Evolutionary conservation across 2,329 filamentous ascomycete species (phyloP), one percentile per base, ranked within the genome.

Genomic region (Phaeosphaeria sp.): DNA sequence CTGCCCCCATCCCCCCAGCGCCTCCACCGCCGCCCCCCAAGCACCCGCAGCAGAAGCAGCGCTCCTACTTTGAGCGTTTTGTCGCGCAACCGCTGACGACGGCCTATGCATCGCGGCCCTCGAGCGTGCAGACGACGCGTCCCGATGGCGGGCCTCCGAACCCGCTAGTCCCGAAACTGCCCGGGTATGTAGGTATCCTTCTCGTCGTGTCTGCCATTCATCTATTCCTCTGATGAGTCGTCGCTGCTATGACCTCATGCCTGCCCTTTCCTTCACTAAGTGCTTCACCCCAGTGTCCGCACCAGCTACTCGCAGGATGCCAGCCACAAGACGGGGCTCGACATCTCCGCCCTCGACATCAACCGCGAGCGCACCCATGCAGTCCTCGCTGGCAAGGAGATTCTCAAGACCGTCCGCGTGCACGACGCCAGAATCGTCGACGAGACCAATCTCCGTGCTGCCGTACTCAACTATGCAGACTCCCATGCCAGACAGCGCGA

Each of bases 321-420:
- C 56, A 84, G 82, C 67, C 85, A 89, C 74, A 84, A 83, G 66
- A 89, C 87, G n/a, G 86, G 86, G 46, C 82, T 89, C 52, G 83
- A 86, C 60, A 88, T 89, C 67, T 78, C 84, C 44, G 84, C 87
- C 39, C 78, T 89, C 52, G 86, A 89, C 72, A 85, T 88, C 74
- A 89, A 88, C 59, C 85, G 86, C 42, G 80, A 83, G 55, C 81
- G 83, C 56, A 88, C 85, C 58, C 87, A 88, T 79, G 87, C 86
- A 52, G 81, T 89, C 54, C 82, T 89, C 63, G 87, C 85, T 43
- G 87, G 87, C 52, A 85, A 85, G 62, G 86, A 89, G 64, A 88
- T 89, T 55, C 82, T 89, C 67, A 88, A 88, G 74, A 89, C 87
- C 2, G 82, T 89, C 60, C 83, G 82, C 51, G 82, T 89, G 53